A percentile compares a stretch with the other conserved stretches of the same genome.
These are phyloP conservation scores for Exophiala lecanii-corni DNA, from an alignment of 2,329 filamentous ascomycete genomes.

Conservation along the genomic window DNA sequence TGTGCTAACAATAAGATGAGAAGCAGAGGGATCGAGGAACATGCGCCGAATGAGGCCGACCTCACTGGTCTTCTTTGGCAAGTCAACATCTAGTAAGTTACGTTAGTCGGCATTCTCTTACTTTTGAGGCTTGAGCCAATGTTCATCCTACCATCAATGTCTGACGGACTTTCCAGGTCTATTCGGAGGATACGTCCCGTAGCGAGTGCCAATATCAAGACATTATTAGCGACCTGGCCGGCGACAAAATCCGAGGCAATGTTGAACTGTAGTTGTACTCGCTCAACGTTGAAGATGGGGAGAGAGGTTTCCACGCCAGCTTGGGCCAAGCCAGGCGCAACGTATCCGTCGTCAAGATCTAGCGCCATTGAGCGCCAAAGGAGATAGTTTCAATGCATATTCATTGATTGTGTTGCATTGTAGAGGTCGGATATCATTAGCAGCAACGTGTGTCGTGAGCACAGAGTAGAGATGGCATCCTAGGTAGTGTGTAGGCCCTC, in stretches of 20 bases:
- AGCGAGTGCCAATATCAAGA: slow-evolving; percentile 84
- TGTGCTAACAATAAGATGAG: slow-evolving; percentile 87
- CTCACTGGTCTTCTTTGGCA: slow-evolving; percentile 88
- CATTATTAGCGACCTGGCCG: slow-evolving; percentile 95
- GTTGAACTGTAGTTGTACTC: slow-evolving; percentile 88
- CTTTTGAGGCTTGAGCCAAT: neutral
- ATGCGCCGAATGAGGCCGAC: slow-evolving; percentile 89
- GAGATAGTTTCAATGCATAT: slow-evolving; percentile 12
- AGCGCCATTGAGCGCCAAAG: slow-evolving; percentile 58
- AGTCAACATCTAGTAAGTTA: slow-evolving; percentile 71
- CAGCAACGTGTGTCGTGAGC: too few species aligned
- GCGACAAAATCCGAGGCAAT: slow-evolving; percentile 94
- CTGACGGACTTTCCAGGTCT: slow-evolving; percentile 85
- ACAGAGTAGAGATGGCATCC: too few species aligned
- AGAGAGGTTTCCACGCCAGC: slow-evolving; percentile 58
- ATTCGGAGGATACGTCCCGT: slow-evolving; percentile 91
- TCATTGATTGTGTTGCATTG: too few species aligned
- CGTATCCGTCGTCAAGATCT: slow-evolving; percentile 68
- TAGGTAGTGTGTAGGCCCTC: too few species aligned
- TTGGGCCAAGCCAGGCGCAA: slow-evolving; percentile 58
- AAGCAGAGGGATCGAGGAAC: slow-evolving; percentile 96
- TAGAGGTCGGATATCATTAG: too few species aligned
- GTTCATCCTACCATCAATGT: slow-evolving; percentile 71
- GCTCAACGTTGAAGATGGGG: slow-evolving; percentile 92
- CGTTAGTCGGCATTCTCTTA: slow-evolving; percentile 1